phyloP scores from a whole-genome alignment of 768 basidiomycete genomes.

The Termitomyces heimii region DNA sequence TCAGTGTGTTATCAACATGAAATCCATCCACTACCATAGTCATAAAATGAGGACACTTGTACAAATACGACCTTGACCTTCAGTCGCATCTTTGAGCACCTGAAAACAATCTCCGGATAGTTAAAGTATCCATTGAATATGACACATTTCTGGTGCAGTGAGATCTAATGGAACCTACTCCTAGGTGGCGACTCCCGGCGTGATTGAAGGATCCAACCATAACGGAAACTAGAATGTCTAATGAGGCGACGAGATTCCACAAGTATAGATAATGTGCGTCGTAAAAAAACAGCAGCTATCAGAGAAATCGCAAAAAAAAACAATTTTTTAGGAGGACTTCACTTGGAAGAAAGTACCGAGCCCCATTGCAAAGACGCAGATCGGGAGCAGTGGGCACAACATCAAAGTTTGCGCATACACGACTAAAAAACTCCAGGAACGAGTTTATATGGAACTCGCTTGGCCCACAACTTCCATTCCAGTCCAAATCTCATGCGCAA shows the following conservation, averaged over 20 bases:
- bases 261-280: neutral
- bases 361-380: neutral
- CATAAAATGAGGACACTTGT: neutral
- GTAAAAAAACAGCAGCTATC: neutral
- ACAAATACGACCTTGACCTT: neutral
- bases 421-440: slow-evolving; percentile 26
- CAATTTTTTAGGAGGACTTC: neutral
- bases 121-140: neutral
- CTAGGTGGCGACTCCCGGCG: no score
- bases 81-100: neutral
- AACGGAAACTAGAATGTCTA: neutral
- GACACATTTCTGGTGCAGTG: neutral
- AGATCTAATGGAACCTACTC: neutral
- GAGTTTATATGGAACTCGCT: slow-evolving; percentile 23
- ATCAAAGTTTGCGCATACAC: neutral
- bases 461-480: slow-evolving; percentile 22
- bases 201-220: neutral
- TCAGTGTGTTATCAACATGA: neutral
- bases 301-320: neutral
- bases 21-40: neutral
- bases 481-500: slow-evolving; percentile 22
- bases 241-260: neutral
- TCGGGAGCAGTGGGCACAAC: neutral
- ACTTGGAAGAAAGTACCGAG: neutral
- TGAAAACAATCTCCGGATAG: neutral